Evolutionary conservation across 2,329 filamentous ascomycete species (phyloP).

Genomic region (Penicillium thymicola): DNA sequence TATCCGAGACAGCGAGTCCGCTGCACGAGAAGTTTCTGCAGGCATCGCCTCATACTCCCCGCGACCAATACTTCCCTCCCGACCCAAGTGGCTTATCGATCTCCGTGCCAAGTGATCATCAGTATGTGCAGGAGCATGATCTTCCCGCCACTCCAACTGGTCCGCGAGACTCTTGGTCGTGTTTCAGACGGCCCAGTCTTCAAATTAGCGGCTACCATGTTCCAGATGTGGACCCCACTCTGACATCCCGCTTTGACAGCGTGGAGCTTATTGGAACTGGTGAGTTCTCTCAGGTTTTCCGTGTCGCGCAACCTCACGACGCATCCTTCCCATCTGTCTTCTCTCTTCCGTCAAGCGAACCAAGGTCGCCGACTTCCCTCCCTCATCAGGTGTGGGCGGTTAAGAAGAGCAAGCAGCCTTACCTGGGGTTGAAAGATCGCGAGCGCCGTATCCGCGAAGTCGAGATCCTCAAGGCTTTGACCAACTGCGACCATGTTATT

Average conservation of each 20-base stretch:
- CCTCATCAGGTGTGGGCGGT: slow-evolving; percentile 75
- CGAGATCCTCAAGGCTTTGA: slow-evolving; percentile 70
- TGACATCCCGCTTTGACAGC: slow-evolving; percentile 74
- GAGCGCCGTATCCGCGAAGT: slow-evolving; percentile 82
- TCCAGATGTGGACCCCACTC: slow-evolving; percentile 69
- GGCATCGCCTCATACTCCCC: slow-evolving; percentile 71
- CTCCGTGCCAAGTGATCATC: slow-evolving; percentile 57
- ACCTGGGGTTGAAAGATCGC: slow-evolving; percentile 75
- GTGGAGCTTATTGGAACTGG: slow-evolving; percentile 79
- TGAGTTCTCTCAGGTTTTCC: slow-evolving; percentile 91
- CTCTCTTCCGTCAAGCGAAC: slow-evolving; percentile 47
- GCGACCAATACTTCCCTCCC: slow-evolving; percentile 68
- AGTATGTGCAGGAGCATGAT: slow-evolving; percentile 40
- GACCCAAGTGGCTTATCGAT: slow-evolving; percentile 83
- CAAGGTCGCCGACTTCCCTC: slow-evolving; percentile 53
- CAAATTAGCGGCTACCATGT: slow-evolving; percentile 68
- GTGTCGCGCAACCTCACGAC: slow-evolving; percentile 56
- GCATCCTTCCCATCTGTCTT: slow-evolving; percentile 41
- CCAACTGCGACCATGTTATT: slow-evolving; percentile 78
- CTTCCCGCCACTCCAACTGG: slow-evolving; percentile 81
- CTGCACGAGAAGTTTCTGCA: slow-evolving; percentile 54
- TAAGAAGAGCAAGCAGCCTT: slow-evolving; percentile 84
- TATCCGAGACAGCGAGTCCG: slow-evolving; percentile 44
- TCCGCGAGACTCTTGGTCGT: slow-evolving; percentile 56
- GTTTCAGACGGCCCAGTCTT: slow-evolving; percentile 61